Evolutionary conservation across 2,329 filamentous ascomycete species (phyloP), one percentile per base, ranked within the genome.

Genomic region (Beauveria bassiana): DNA sequence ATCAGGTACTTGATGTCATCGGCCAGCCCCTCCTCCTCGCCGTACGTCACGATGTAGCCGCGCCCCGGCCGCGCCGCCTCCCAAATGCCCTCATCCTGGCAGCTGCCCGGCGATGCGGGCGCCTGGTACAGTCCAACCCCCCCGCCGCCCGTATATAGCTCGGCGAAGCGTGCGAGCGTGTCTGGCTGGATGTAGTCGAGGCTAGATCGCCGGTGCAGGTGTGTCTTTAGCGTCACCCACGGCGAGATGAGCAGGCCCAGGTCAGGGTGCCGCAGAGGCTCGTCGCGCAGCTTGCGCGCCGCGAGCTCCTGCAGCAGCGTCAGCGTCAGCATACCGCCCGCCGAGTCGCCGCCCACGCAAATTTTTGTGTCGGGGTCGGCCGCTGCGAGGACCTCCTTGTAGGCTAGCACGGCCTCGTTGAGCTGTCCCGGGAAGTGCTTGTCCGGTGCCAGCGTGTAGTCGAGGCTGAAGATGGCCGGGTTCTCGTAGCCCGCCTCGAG

Each of bases 361-460:
- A 96, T 80, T 46, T 80, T 84, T 2, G 82, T 81, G 0, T 86
- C 77, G 45, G 88, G 80, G 24, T 75, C 72, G 28, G 82, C 81
- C 4, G 82, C 76, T 6, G 81, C 80, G 2, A 91, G 75, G 8
- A 90, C 82, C 68, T 91, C 85, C 64, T 84, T 82, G 73, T 93
- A 95, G 1, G 86, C 90, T 53, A 82, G 79, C 5, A 89, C 72
- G 0, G 85, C 83, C 74, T 96, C 84, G 50, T 88, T 79, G 12
- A 93, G 75, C 72, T 95, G 91, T 2, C 79, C 85, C 2, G 91
- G 91, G 68, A 90, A 93, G 12, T 80, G 80, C 16, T 82, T 81
- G 66, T 92, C 88, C 1, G 90, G 90, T 0, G 92, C 89, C 1
- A 96, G 79, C 0, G 87, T 91, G 70, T 95, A 95, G 63, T 95